A percentile compares a stretch with the other conserved stretches of the same genome.
Evolutionary conservation across 371 early-diverging fungal genomes (phyloP).

Genomic region (Chytridium lagenaria): DNA sequence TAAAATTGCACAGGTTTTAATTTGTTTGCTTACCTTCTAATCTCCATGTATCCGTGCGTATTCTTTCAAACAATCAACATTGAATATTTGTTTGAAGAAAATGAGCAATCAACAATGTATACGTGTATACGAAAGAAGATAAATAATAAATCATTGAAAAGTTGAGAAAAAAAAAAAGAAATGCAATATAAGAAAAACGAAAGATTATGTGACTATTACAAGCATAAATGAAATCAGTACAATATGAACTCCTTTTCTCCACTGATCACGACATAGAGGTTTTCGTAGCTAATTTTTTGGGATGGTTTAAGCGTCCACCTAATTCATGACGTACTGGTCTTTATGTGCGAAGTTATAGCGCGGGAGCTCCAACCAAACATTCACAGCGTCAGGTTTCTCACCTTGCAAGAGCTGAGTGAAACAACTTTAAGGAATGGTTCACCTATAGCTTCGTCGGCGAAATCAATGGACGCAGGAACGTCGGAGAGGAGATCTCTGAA

Average conservation of each 20-base stretch:
- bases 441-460: conserved; percentile 70
- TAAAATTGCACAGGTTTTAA: no score
- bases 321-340: conserved; percentile 53
- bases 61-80: no score
- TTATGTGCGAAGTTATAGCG: conserved; percentile 78
- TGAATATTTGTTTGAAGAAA: conserved; percentile 46
- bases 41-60: conserved; percentile 71
- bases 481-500: conserved; percentile 62
- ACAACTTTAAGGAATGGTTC: conserved; percentile 5
- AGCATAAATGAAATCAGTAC: conserved; percentile 22
- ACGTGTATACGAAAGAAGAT: no score
- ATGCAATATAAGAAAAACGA: no score
- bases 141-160: no score
- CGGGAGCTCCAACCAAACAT: conserved; percentile 77
- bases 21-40: conserved; percentile 63
- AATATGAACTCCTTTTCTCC: conserved; percentile 76
- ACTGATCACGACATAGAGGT: conserved; percentile 74
- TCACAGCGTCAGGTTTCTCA: conserved; percentile 73
- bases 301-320: background rate
- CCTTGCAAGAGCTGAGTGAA: conserved; percentile 28
- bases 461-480: conserved; percentile 66
- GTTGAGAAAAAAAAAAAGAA: no score
- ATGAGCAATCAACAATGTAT: background rate
- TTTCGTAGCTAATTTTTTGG: conserved; percentile 62
- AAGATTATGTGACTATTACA: background rate